Conservation (phyloP, 2,329 filamentous ascomycete genomes). For the Pyrenophora teres region DNA sequence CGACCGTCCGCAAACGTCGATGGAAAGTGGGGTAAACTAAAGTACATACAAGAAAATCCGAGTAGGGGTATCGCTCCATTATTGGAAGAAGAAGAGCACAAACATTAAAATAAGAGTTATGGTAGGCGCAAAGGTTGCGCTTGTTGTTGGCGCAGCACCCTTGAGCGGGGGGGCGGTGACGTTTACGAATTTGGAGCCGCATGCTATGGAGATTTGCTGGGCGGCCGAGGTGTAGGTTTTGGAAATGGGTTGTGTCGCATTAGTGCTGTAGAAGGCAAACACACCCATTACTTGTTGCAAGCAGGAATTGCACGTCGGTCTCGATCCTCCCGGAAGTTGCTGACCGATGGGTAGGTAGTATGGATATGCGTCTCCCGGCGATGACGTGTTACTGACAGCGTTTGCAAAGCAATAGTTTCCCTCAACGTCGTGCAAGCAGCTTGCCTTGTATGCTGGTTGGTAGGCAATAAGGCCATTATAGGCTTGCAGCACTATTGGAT, state of each 20-base stretch:
- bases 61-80: slow-evolving; percentile 15
- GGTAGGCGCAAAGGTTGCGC: slow-evolving; percentile 33
- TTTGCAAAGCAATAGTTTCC: slow-evolving; percentile 79
- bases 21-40: slow-evolving; percentile 11
- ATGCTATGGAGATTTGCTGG: slow-evolving; percentile 69
- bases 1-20: slow-evolving; percentile 28
- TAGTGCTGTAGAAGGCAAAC: slow-evolving; percentile 70
- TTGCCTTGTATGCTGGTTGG: slow-evolving; percentile 75
- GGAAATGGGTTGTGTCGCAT: slow-evolving; percentile 69
- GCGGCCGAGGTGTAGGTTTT: slow-evolving; percentile 74
- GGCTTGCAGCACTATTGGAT: slow-evolving; percentile 73
- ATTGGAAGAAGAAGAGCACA: slow-evolving; percentile 41
- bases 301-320: slow-evolving; percentile 77
- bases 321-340: slow-evolving; percentile 66
- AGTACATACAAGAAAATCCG: slow-evolving; percentile 29
- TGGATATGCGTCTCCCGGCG: slow-evolving; percentile 73
- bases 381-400: slow-evolving; percentile 76
- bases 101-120: slow-evolving; percentile 44
- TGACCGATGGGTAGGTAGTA: slow-evolving; percentile 86
- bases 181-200: slow-evolving; percentile 61
- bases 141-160: slow-evolving; percentile 31
- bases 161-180: slow-evolving; percentile 53
- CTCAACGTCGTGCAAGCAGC: slow-evolving; percentile 72
- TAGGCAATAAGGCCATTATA: slow-evolving; percentile 79
- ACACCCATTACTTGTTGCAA: slow-evolving; percentile 80